Evolutionary conservation across 2,329 filamentous ascomycete species (phyloP).

Genomic region (Arthrobotrys iridis): DNA sequence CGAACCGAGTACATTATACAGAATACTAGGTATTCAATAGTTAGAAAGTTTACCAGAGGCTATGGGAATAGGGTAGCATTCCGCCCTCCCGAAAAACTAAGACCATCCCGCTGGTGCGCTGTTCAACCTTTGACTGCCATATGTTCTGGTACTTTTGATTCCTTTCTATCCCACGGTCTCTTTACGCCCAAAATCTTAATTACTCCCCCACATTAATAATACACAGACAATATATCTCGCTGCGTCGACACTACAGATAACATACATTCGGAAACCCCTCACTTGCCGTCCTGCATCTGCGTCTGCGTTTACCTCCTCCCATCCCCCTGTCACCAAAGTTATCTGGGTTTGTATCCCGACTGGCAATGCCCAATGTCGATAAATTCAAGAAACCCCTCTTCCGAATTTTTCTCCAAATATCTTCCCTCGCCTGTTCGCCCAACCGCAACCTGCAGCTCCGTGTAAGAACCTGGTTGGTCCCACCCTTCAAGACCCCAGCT

Average conservation of each 20-base stretch:
- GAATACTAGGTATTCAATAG: not conserved
- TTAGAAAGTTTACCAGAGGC: not conserved
- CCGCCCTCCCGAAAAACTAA: not conserved
- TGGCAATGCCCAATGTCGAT: not conserved
- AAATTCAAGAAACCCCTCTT: constrained; percentile 8
- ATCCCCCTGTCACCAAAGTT: not conserved
- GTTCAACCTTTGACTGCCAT: not conserved
- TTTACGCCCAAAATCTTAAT: not conserved
- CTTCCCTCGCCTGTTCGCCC: constrained; percentile 2
- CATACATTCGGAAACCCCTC: constrained; percentile 14
- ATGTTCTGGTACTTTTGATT: not conserved
- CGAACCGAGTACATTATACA: not conserved
- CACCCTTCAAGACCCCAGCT: constrained; percentile 10
- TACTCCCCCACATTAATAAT: not conserved
- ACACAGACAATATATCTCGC: not conserved
- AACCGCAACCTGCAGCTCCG: constrained; percentile 42
- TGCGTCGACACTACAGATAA: not conserved
- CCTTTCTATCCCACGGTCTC: no score
- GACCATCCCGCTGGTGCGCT: not conserved
- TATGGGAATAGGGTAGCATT: not conserved
- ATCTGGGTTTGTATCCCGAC: not conserved
- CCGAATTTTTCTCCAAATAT: constrained; percentile 14
- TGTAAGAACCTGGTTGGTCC: constrained; percentile 52
- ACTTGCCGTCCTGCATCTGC: constrained; percentile 15
- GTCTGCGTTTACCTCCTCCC: not conserved